A percentile compares a stretch with the other conserved stretches of the same genome.
Conservation (phyloP, 2,329 filamentous ascomycete genomes). For the Didymella glomerata region DNA sequence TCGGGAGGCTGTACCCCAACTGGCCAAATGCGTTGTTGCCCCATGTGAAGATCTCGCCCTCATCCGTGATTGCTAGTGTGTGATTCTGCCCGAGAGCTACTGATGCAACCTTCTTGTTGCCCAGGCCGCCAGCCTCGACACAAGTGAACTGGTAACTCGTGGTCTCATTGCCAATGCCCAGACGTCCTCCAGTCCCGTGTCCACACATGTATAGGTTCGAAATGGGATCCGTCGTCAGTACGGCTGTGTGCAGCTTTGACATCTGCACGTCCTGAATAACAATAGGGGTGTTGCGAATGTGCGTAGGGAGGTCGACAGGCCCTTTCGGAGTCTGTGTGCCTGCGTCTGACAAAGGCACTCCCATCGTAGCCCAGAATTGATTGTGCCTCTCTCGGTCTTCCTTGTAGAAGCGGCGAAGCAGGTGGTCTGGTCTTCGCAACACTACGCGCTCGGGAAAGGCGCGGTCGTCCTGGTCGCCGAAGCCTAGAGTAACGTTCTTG, state of each 20-base stretch:
- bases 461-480: slow-evolving; percentile 94
- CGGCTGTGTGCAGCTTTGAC: slow-evolving; percentile 89
- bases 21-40: slow-evolving; percentile 87
- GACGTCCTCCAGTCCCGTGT: slow-evolving; percentile 85
- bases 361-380: slow-evolving; percentile 51
- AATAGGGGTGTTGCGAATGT: slow-evolving; percentile 76
- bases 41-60: slow-evolving; percentile 95
- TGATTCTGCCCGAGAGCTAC: slow-evolving; percentile 92
- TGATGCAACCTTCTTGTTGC: slow-evolving; percentile 76
- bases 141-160: slow-evolving; percentile 87
- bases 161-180: slow-evolving; percentile 88
- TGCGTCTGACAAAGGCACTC: slow-evolving; percentile 36
- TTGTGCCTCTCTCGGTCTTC: slow-evolving; percentile 66
- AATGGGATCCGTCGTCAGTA: slow-evolving; percentile 85
- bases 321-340: slow-evolving; percentile 44
- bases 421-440: slow-evolving; percentile 77
- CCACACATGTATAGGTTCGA: slow-evolving; percentile 94
- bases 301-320: slow-evolving; percentile 70
- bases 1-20: slow-evolving; percentile 82
- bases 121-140: slow-evolving; percentile 76
- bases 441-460: slow-evolving; percentile 88
- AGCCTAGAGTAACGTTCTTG: slow-evolving; percentile 89
- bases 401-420: slow-evolving; percentile 76
- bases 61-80: slow-evolving; percentile 81
- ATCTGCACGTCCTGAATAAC: slow-evolving; percentile 82